phyloP scores from a whole-genome alignment of 768 basidiomycete genomes.

The Rhodotorula kratochvilovae region DNA sequence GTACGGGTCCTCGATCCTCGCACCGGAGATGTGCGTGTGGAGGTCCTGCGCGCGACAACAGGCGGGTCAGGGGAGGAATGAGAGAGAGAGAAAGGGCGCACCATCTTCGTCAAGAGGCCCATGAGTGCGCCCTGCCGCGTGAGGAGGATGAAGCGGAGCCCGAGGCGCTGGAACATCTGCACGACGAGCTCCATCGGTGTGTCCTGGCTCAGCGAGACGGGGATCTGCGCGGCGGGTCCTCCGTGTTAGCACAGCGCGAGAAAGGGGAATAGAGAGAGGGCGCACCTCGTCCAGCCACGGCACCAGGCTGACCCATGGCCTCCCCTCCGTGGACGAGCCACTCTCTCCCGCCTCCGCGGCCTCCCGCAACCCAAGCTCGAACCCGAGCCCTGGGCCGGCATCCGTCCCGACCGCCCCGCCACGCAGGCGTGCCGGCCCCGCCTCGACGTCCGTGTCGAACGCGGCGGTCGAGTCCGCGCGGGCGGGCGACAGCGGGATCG shows the following conservation, averaged over 20 bases:
- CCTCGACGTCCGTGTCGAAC: neutral
- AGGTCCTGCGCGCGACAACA: constrained; percentile 20
- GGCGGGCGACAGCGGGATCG: neutral
- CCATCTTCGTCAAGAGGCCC: constrained; percentile 39
- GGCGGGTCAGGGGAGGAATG: neutral
- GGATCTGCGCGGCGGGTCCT: constrained; percentile 4
- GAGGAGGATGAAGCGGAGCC: constrained; percentile 34
- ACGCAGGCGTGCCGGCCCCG: neutral
- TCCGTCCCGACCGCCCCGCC: too few relatives aligned
- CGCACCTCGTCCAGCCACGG: constrained; percentile 40
- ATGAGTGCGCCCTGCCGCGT: constrained; percentile 25
- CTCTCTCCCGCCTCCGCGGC: neutral
- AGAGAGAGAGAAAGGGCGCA: neutral
- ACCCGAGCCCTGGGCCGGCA: neutral
- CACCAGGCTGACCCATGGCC: constrained; percentile 29
- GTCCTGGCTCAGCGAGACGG: constrained; percentile 31
- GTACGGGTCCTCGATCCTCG: neutral
- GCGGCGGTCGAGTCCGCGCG: neutral
- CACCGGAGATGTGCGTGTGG: constrained; percentile 26
- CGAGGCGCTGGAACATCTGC: constrained; percentile 42
- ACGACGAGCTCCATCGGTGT: constrained; percentile 42
- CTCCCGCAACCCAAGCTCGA: neutral
- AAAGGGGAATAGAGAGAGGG: neutral
- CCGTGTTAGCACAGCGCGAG: too few relatives aligned
- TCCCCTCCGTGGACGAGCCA: neutral